phyloP scores from a whole-genome alignment of 345 rosid genomes.

The Dimocarpus longan region DNA sequence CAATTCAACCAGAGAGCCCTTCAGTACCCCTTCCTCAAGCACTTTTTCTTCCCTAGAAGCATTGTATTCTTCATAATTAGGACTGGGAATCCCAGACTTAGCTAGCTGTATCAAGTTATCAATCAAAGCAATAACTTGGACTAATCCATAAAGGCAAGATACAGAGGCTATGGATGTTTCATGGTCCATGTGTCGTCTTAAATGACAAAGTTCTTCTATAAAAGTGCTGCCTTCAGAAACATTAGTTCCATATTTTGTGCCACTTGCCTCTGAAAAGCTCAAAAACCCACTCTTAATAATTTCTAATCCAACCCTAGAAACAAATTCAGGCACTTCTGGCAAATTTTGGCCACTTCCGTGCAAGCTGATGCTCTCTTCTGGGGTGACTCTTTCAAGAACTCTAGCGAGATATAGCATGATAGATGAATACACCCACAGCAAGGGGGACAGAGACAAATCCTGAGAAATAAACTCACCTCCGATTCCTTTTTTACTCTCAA shows the following conservation, averaged over 20 bases:
- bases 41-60: slow-evolving; percentile 55
- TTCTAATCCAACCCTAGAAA: slow-evolving; percentile 81
- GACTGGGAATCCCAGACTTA: slow-evolving; percentile 33
- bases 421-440: slow-evolving; percentile 74
- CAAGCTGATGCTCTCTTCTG: slow-evolving; percentile 31
- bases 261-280: slow-evolving; percentile 37
- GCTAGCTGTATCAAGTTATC: slow-evolving; percentile 66
- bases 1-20: slow-evolving; percentile 52
- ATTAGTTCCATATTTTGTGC: slow-evolving; percentile 30
- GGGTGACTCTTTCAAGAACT: slow-evolving; percentile 66
- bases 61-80: slow-evolving; percentile 38
- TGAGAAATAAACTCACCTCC: slow-evolving; percentile 28
- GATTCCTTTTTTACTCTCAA: slow-evolving; percentile 38
- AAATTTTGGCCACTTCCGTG: slow-evolving; percentile 37
- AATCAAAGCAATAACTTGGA: slow-evolving; percentile 41
- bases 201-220: slow-evolving; percentile 49
- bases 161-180: slow-evolving; percentile 71
- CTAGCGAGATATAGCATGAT: slow-evolving; percentile 63
- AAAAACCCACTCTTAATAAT: slow-evolving; percentile 61
- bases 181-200: slow-evolving; percentile 49
- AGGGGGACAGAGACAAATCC: slow-evolving; percentile 38
- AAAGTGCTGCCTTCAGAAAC: slow-evolving; percentile 47
- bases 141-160: slow-evolving; percentile 69
- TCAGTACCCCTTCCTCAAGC: slow-evolving; percentile 64
- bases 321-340: slow-evolving; percentile 88